Evolutionary conservation across 106 monocot genomes (phyloP).

Genomic region (Phalaenopsis aphrodite): DNA sequence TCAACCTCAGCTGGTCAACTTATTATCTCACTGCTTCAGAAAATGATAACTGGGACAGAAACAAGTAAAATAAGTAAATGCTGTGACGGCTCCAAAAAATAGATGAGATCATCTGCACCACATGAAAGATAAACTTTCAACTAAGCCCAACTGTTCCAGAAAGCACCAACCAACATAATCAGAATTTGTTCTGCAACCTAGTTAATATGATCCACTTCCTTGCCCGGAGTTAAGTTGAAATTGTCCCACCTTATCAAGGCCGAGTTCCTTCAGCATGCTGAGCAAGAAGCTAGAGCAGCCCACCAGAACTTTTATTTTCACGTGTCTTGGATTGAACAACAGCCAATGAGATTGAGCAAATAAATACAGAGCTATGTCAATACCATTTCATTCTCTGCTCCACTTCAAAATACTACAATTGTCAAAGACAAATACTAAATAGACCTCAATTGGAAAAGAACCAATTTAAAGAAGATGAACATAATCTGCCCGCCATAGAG

Average conservation of each 20-base stretch:
- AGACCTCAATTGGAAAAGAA: too few relatives aligned
- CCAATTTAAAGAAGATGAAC: too few relatives aligned
- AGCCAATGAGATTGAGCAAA: background rate
- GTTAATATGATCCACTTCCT: background rate
- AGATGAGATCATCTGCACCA: constrained; percentile 1
- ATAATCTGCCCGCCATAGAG: too few relatives aligned
- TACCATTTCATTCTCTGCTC: background rate
- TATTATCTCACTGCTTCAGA: background rate
- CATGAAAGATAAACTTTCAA: background rate
- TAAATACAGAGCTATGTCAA: background rate
- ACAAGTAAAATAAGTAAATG: background rate
- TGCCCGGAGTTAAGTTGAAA: background rate
- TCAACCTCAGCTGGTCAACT: background rate
- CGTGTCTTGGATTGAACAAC: background rate
- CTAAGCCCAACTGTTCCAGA: too few relatives aligned
- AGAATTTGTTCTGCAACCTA: background rate
- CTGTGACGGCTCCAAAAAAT: background rate
- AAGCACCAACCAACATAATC: too few relatives aligned
- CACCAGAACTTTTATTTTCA: background rate
- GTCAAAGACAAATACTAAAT: background rate
- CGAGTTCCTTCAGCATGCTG: background rate
- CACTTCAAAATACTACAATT: background rate
- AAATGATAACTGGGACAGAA: background rate
- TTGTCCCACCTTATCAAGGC: background rate
- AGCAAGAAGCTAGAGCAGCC: background rate